These are phyloP conservation scores for Trichosanthes cucumerina DNA, from an alignment of 306 rosid species.

Conservation along the genomic window DNA sequence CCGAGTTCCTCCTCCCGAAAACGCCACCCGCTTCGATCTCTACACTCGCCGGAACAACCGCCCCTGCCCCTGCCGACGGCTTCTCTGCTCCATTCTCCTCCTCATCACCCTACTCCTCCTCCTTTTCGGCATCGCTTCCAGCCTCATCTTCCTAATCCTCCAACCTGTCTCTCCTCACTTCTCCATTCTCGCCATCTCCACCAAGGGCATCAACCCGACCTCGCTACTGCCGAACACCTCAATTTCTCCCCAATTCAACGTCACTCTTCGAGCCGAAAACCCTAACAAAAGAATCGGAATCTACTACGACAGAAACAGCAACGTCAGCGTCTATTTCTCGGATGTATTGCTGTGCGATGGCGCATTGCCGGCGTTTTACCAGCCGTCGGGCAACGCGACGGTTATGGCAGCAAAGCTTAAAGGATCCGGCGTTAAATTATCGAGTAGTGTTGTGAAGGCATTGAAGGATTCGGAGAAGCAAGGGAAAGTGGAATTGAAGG, in stretches of 20 bases:
- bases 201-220: conserved; percentile 39
- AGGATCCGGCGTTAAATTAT: conserved; percentile 30
- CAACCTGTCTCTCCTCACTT: conserved; percentile 44
- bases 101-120: conserved; percentile 18
- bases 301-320: conserved; percentile 41
- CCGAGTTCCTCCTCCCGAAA: conserved; percentile 76
- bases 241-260: conserved; percentile 41
- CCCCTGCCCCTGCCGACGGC: conserved; percentile 23
- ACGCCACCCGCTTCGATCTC: conserved; percentile 32
- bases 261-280: conserved; percentile 38
- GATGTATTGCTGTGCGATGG: conserved; percentile 39
- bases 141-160: conserved; percentile 43
- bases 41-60: conserved; percentile 25
- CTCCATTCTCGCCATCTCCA: conserved; percentile 30
- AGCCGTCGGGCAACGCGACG: conserved; percentile 55
- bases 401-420: conserved; percentile 32
- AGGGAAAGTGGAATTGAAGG: conserved; percentile 34
- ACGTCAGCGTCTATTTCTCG: conserved; percentile 27
- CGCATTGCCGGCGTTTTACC: conserved; percentile 46
- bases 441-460: conserved; percentile 13
- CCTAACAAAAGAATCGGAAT: conserved; percentile 62
- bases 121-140: conserved; percentile 33
- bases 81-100: conserved; percentile 37
- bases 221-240: conserved; percentile 7
- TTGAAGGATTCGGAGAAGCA: conserved; percentile 21